Evolutionary conservation across 2,329 filamentous ascomycete genomes (phyloP).

Genomic region (Pseudogymnoascus sp.): DNA sequence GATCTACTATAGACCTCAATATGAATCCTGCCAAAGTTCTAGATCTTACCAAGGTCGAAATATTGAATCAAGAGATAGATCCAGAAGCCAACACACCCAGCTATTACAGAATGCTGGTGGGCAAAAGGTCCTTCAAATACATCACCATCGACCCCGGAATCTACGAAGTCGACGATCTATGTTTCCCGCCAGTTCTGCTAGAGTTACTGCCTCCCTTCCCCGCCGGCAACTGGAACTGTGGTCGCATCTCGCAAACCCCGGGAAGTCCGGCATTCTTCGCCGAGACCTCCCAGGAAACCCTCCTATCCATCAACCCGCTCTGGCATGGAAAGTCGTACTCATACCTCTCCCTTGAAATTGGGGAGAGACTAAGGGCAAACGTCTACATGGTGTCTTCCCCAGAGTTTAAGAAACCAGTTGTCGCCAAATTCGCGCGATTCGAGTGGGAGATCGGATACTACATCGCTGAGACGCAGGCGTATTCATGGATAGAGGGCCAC

Average conservation of each 20-base stretch:
- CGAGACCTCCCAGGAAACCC: slow-evolving; percentile 17
- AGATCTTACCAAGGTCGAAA: slow-evolving; percentile 6
- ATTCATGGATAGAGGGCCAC: slow-evolving; percentile 21
- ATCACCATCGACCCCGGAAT: slow-evolving; percentile 31
- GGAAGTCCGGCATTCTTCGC: slow-evolving; percentile 24
- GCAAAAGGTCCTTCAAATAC: slow-evolving; percentile 32
- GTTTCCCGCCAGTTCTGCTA: slow-evolving; percentile 27
- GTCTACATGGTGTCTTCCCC: slow-evolving; percentile 15
- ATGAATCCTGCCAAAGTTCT: background rate
- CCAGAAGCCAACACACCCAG: slow-evolving; percentile 15
- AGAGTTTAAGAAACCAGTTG: slow-evolving; percentile 14
- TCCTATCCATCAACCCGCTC: slow-evolving; percentile 27
- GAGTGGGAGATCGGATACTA: slow-evolving; percentile 10
- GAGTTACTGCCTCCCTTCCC: slow-evolving; percentile 31
- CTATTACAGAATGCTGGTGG: slow-evolving; percentile 32
- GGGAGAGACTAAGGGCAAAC: slow-evolving; percentile 13
- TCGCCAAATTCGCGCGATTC: slow-evolving; percentile 18
- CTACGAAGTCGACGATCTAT: slow-evolving; percentile 27
- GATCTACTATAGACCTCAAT: background rate
- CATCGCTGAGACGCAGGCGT: slow-evolving; percentile 16
- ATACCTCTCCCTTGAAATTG: slow-evolving; percentile 27
- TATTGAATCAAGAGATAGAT: slow-evolving; percentile 10
- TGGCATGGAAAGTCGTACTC: slow-evolving; percentile 31
- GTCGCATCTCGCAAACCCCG: slow-evolving; percentile 24
- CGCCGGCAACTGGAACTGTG: slow-evolving; percentile 34